phyloP scores from a whole-genome alignment of 2,329 filamentous ascomycete species.

The Hymenoscyphus fraxineus region DNA sequence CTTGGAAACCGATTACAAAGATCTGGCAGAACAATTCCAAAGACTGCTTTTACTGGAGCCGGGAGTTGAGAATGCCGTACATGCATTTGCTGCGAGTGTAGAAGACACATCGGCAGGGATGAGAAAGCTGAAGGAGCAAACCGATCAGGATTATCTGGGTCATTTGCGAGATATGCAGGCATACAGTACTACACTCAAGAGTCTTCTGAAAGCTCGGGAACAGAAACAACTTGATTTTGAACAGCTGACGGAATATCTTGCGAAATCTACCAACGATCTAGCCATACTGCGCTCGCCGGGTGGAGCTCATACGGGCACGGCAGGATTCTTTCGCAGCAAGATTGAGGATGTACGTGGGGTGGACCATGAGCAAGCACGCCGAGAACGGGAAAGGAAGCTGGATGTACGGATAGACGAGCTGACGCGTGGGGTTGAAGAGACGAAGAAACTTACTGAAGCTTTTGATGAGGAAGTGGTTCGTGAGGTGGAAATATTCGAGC shows the following conservation, averaged over 20 bases:
- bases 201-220: constrained; percentile 86
- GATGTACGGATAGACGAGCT: constrained; percentile 91
- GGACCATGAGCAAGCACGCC: constrained; percentile 86
- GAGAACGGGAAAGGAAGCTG: constrained; percentile 82
- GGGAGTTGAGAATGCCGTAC: constrained; percentile 75
- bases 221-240: constrained; percentile 98
- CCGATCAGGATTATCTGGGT: constrained; percentile 92
- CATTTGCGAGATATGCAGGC: constrained; percentile 93
- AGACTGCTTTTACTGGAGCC: constrained; percentile 88
- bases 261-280: constrained; percentile 82
- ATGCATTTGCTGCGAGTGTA: constrained; percentile 80
- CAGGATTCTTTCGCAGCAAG: constrained; percentile 85
- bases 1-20: constrained; percentile 80
- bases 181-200: constrained; percentile 83
- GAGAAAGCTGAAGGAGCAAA: constrained; percentile 79
- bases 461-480: constrained; percentile 96
- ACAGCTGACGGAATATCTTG: constrained; percentile 90
- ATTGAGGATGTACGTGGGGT: constrained; percentile 96
- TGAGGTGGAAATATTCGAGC: constrained; percentile 90
- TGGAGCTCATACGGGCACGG: constrained; percentile 66
- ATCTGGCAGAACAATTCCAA: constrained; percentile 91
- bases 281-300: constrained; percentile 63
- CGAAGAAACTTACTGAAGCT: constrained; percentile 81
- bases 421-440: constrained; percentile 81
- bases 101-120: constrained; percentile 79